Evolutionary conservation across 352 stramenopile genomes (phyloP).

Genomic region (Pseudoperonospora humuli): DNA sequence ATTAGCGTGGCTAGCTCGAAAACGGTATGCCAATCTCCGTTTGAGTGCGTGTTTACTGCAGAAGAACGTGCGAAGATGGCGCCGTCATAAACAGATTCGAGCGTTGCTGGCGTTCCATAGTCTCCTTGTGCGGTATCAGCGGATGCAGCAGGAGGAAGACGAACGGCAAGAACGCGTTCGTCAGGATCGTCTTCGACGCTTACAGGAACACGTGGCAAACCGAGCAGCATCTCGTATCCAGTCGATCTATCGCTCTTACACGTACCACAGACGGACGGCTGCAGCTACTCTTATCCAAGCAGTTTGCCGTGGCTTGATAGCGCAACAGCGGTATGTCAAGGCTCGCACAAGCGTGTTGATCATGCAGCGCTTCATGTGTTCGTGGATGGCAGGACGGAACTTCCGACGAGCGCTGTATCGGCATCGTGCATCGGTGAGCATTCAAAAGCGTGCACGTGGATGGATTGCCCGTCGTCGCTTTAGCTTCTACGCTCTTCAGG

Average conservation of each 20-base stretch:
- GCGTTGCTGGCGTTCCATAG: slow-evolving; percentile 26
- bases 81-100: slow-evolving; percentile 25
- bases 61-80: slow-evolving; percentile 34
- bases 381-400: slow-evolving; percentile 9
- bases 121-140: slow-evolving; percentile 26
- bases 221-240: slow-evolving; percentile 30
- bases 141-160: slow-evolving; percentile 22
- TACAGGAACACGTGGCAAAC: slow-evolving; percentile 26
- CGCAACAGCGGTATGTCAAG: slow-evolving; percentile 15
- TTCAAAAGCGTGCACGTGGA: slow-evolving; percentile 45
- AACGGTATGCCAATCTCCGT: slow-evolving; percentile 10
- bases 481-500: slow-evolving; percentile 36
- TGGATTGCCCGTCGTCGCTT: slow-evolving; percentile 30
- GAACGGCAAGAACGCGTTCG: slow-evolving; percentile 23
- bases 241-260: slow-evolving; percentile 17
- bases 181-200: slow-evolving; percentile 6
- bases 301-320: slow-evolving; percentile 18
- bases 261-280: slow-evolving; percentile 14
- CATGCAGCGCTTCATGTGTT: slow-evolving; percentile 14
- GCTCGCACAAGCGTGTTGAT: slow-evolving; percentile 3
- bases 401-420: slow-evolving; percentile 12
- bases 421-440: slow-evolving; percentile 23
- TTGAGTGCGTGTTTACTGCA: slow-evolving; percentile 23
- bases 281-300: slow-evolving; percentile 25
- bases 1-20: slow-evolving; percentile 14